Base-by-base conservation (phyloP, 805 yeast genomes). In the Teunomyces barrocoloradensis region DNA sequence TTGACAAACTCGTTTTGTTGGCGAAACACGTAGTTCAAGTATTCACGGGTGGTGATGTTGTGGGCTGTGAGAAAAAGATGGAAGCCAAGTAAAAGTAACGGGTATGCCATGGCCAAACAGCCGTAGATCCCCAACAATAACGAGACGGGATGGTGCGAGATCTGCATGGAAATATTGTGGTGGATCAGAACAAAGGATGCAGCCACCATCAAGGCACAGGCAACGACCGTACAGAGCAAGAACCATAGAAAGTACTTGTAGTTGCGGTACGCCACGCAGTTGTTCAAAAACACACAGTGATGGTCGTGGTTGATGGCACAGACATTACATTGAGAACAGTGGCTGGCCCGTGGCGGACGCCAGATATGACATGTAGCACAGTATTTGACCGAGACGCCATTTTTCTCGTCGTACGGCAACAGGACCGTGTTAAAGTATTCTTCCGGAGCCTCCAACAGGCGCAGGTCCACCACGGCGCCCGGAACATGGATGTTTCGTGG, bases 21-120 rank as follows among this genome's bases (percentile, higher is more conserved):
- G 4, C 66, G 58, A 9, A 75, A 71, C 6, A 71, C 65, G 21
- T 74, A 64, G 55, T 77, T 78, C 43, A 88, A 66, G 57, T 77
- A 87, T 54, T 88, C 96, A 51, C 90, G 73, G 5, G 96, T 87
- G 6, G 91, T 84, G 52, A 84, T 74, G 42, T 83, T 84, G 6
- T 79, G 73, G 1, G 78, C 58, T 0, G 81, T 78, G 43, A 87
- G 62, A 43, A 70, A 76, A 0, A 79, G 32, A 56, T 88, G 96
- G 53, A 75, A 77, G 0, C 65, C 36, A 15, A 85, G 58, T 12
- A 88, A 62, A 21, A 81, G 51, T 0, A 72, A 40, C 1, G 94
- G 91, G 55, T 85, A 87, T 2, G 74, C 52, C n/a, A 79, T 28
- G 2, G 69, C 66, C 1, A 84, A 23, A 1, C 70, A 59, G 0